phyloP scores from a whole-genome alignment of 1,139 yeast species.

The Nematodospora anomalae region DNA sequence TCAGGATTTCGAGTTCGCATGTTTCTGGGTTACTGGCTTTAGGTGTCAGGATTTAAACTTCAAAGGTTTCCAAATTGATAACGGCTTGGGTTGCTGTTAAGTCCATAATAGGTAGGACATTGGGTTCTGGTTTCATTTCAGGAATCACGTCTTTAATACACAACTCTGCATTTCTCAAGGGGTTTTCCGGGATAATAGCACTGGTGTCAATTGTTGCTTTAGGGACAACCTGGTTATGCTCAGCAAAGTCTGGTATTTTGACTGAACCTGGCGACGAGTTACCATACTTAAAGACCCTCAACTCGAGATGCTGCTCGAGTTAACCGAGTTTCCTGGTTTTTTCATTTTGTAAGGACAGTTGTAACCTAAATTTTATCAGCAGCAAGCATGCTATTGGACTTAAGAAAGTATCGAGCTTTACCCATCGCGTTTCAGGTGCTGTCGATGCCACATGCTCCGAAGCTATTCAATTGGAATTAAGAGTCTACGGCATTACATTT shows the following conservation, averaged over 20 bases:
- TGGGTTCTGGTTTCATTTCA: neutral
- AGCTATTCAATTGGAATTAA: too few species aligned
- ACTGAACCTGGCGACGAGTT: neutral
- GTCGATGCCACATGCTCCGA: too few species aligned
- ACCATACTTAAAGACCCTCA: neutral
- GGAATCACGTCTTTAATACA: neutral
- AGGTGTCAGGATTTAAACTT: neutral
- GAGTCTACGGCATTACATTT: too few species aligned
- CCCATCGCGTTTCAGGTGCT: too few species aligned
- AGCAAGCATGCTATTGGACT: too few species aligned
- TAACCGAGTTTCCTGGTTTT: too few species aligned
- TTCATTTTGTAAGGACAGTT: too few species aligned
- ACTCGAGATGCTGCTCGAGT: neutral
- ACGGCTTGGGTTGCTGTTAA: neutral
- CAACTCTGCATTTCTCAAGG: neutral
- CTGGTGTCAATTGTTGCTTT: neutral
- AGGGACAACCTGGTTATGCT: neutral
- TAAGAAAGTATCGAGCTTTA: too few species aligned
- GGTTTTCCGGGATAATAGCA: neutral
- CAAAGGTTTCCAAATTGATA: neutral
- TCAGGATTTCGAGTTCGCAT: too few species aligned
- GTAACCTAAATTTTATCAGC: too few species aligned
- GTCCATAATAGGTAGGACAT: neutral
- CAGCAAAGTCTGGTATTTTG: neutral
- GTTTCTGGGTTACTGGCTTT: neutral